phyloP scores from a whole-genome alignment of 202 grass and related monocot genomes.

The Miscanthus sacchariflorus region DNA sequence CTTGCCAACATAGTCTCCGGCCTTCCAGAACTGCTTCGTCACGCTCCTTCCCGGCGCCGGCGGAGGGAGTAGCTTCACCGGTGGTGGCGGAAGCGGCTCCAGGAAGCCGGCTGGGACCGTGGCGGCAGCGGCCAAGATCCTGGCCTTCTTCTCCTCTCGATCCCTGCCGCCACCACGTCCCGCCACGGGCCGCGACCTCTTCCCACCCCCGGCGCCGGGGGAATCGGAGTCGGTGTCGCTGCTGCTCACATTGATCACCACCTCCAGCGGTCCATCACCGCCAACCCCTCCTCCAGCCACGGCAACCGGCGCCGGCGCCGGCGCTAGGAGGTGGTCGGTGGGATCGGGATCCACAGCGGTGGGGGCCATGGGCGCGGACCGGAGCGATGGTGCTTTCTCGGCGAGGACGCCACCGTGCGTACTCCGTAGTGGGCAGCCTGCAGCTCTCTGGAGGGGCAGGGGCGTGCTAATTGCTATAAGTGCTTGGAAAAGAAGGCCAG shows the following conservation, averaged over 20 bases:
- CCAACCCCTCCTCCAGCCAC: not conserved
- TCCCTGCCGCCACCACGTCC: not conserved
- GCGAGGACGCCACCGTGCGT: not conserved
- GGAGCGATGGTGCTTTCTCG: not conserved
- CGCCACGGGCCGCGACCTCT: conserved; percentile 13
- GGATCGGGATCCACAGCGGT: conserved; percentile 30
- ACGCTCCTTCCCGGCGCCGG: conserved; percentile 33
- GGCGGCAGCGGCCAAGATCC: conserved; percentile 31
- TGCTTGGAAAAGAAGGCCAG: not conserved
- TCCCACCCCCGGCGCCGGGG: not conserved
- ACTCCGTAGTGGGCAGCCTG: not conserved
- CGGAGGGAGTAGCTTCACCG: conserved; percentile 1
- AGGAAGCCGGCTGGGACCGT: conserved; percentile 62
- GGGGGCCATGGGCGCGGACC: not conserved
- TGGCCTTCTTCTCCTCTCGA: conserved; percentile 37
- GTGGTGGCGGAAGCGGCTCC: conserved; percentile 45
- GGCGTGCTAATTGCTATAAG: not conserved
- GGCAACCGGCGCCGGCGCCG: not conserved
- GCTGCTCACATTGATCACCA: conserved; percentile 66
- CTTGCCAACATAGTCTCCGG: conserved; percentile 61
- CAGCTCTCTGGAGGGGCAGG: not conserved
- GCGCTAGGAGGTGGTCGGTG: not conserved
- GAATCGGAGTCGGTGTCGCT: conserved; percentile 55
- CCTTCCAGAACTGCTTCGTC: conserved; percentile 83
- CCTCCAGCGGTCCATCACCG: not conserved